Percentiles rank a stretch among this genome's conserved stretches.
phyloP scores from a whole-genome alignment of 2,329 filamentous ascomycete species.

The Pseudogymnoascus sp. region DNA sequence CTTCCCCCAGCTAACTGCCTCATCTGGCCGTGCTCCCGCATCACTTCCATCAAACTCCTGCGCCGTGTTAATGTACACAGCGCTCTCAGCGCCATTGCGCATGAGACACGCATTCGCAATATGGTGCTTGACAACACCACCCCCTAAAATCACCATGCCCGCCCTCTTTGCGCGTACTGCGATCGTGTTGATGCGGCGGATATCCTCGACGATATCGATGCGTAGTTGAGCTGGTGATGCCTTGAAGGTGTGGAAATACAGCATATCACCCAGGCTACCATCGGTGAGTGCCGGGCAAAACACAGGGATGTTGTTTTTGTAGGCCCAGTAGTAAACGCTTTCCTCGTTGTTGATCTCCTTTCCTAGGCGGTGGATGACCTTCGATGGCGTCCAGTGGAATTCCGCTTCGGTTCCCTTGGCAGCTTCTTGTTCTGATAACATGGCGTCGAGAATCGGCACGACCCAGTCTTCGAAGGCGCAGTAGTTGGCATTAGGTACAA shows the following conservation, averaged over 20 bases:
- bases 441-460: conserved; percentile 84
- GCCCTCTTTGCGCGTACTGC: conserved; percentile 78
- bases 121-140: conserved; percentile 95
- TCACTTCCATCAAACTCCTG: conserved; percentile 98
- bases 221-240: conserved; percentile 71
- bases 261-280: conserved; percentile 91
- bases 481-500: conserved; percentile 96
- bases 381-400: conserved; percentile 88
- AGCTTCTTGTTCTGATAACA: conserved; percentile 89
- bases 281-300: conserved; percentile 96
- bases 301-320: conserved; percentile 91
- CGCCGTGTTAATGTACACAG: conserved; percentile 95
- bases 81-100: conserved; percentile 94
- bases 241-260: conserved; percentile 97
- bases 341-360: conserved; percentile 89
- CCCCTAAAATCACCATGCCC: conserved; percentile 92
- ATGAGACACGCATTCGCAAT: conserved; percentile 97
- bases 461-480: conserved; percentile 98
- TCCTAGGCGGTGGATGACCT: conserved; percentile 80
- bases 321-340: conserved; percentile 95
- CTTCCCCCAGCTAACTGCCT: conserved; percentile 98
- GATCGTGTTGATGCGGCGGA: conserved; percentile 86
- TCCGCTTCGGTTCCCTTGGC: conserved; percentile 61
- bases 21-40: conserved; percentile 87
- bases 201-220: conserved; percentile 89